Conservation (phyloP, 2,329 filamentous ascomycete genomes). For the Aspergillus aculeatus region DNA sequence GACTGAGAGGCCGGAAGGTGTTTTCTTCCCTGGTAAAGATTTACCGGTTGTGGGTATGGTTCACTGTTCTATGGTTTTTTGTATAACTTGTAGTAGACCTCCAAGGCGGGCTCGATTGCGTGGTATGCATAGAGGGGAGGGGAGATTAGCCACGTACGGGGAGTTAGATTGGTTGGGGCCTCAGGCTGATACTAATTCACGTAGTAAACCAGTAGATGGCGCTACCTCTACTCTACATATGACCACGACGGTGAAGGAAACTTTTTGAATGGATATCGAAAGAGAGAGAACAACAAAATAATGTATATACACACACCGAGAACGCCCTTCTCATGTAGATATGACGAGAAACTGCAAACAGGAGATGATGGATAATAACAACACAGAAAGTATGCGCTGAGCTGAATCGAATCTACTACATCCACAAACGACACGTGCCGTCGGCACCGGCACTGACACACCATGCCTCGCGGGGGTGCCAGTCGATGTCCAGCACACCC, state of each 20-base stretch:
- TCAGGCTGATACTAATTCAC: too few species aligned
- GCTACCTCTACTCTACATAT: too few species aligned
- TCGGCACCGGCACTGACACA: constrained; percentile 91
- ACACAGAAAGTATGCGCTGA: constrained; percentile 24
- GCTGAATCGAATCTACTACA: constrained; percentile 42
- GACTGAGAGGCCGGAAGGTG: too few species aligned
- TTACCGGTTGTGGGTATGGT: background rate
- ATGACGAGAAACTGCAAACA: constrained; percentile 11
- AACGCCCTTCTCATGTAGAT: constrained; percentile 22
- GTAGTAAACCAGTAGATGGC: too few species aligned
- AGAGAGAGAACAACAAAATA: constrained; percentile 8
- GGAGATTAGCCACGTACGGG: too few species aligned
- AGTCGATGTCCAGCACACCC: constrained; percentile 90
- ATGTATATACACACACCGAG: constrained; percentile 26
- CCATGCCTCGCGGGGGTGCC: constrained; percentile 95
- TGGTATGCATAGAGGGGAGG: too few species aligned
- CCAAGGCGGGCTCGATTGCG: too few species aligned
- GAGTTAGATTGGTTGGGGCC: too few species aligned
- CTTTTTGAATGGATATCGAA: constrained; percentile 35
- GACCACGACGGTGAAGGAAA: constrained; percentile 3
- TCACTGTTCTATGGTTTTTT: background rate
- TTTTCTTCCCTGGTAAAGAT: background rate
- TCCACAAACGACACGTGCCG: constrained; percentile 89
- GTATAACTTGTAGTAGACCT: too few species aligned
- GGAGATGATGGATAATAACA: constrained; percentile 17